phyloP scores from a whole-genome alignment of 2,329 filamentous ascomycete species.

The Colletotrichum sansevieriae region DNA sequence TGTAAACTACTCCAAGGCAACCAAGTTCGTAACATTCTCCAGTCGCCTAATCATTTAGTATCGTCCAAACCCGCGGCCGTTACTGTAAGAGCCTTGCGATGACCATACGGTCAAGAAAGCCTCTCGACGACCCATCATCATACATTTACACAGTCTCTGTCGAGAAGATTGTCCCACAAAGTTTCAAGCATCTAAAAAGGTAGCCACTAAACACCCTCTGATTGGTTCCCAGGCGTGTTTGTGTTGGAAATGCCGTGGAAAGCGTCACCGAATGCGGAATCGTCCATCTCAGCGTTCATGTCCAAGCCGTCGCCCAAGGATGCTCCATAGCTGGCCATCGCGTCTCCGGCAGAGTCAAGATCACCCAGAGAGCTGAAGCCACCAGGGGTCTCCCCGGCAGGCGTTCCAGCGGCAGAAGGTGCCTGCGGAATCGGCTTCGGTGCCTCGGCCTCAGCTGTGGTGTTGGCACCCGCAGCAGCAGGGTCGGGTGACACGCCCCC shows the following conservation, averaged over 20 bases:
- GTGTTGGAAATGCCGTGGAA: slow-evolving; percentile 73
- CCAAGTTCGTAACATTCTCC: slow-evolving; percentile 15
- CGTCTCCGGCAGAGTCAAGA: slow-evolving; percentile 79
- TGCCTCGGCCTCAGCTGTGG: slow-evolving; percentile 28
- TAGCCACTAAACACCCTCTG: slow-evolving; percentile 37
- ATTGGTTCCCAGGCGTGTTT: slow-evolving; percentile 51
- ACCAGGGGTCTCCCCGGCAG: slow-evolving; percentile 51
- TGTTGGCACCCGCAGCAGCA: slow-evolving; percentile 43
- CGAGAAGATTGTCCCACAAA: not conserved
- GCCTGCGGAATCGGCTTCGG: slow-evolving; percentile 34
- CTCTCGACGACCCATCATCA: not conserved
- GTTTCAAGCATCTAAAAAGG: too few relatives aligned
- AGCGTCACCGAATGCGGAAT: slow-evolving; percentile 86
- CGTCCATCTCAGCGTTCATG: slow-evolving; percentile 77
- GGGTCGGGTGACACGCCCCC: slow-evolving; percentile 62
- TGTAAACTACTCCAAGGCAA: not conserved
- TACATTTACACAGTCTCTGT: slow-evolving; percentile 18
- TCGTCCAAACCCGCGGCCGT: slow-evolving; percentile 18
- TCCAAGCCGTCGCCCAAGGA: slow-evolving; percentile 69
- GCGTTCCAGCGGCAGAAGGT: slow-evolving; percentile 59
- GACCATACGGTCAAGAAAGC: not conserved
- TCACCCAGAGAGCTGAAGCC: slow-evolving; percentile 73
- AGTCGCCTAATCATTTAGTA: slow-evolving; percentile 13
- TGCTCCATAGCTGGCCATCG: slow-evolving; percentile 70
- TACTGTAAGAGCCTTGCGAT: not conserved